Base-by-base conservation (phyloP, 441 rosid species). In the Pelargonium myrrhifolium region DNA sequence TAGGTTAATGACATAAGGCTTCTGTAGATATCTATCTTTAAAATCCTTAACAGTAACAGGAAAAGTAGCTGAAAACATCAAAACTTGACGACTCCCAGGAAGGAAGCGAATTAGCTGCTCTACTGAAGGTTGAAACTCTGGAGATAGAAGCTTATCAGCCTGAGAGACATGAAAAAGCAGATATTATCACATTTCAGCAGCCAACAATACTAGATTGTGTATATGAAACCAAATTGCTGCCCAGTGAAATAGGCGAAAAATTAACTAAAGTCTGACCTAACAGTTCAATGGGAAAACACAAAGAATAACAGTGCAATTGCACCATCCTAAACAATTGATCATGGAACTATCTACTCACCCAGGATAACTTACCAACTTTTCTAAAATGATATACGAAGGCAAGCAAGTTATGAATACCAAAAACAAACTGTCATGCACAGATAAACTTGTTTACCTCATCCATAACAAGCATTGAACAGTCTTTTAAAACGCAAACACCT, bases 111-210 rank as follows among this genome's bases (percentile, higher is more conserved):
- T 89, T 77, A 93, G 80, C 78, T 91, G 96, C 84, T 86, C 97
- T 60, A 93, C 68, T 22, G 97, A 93, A 43, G 98, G 96, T 82
- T 93, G 98, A 73, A 93, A 93, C 82, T 93, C 98, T n/a, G 90
- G 96, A 69, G 98, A 93, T 80, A 93, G 77, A 72, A 93, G 96
- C 78, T 93, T 93, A 71, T 93, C 98, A 61, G 98, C 98, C 98
- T 93, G 86, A 68, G 51, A 74, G 68, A 77, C 15, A 80, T 62
- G 67, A 64, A 26, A 64, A 43, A 22, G 58, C 7, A 62, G 15
- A 17, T n/a, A 69, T 70, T 28, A 78, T 84, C 75, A 78, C 74
- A 81, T 64, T 31, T 21, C 28, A 17, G 64, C 2, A 18, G n/a
- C 62, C 4, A 51, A 51, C 8, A 51, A 51, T 14, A 51, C 21